These are phyloP conservation scores for Handroanthus guayacan DNA, from an alignment of 257 asterid genomes.

Conservation along the genomic window DNA sequence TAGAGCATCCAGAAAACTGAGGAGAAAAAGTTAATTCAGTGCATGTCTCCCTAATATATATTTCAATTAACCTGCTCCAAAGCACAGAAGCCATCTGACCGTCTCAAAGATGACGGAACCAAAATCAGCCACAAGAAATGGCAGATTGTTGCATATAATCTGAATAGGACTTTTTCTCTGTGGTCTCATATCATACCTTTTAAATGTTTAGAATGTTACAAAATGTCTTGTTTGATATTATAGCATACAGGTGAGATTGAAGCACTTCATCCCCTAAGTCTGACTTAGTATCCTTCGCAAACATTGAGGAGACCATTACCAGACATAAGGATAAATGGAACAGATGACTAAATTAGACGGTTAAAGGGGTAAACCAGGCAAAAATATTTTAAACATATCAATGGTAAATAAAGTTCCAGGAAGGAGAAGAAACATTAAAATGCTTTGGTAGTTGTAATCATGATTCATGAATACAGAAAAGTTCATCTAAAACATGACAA, in stretches of 20 bases:
- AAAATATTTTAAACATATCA: constrained; percentile 7
- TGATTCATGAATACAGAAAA: neutral
- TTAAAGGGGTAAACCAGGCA: constrained; percentile 6
- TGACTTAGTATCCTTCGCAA: constrained; percentile 8
- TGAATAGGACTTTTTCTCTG: neutral
- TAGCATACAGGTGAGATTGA: neutral
- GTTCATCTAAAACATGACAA: constrained; percentile 5
- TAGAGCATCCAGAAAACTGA: neutral
- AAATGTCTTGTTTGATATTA: neutral
- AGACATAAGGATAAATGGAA: constrained; percentile 9
- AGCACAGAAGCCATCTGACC: neutral
- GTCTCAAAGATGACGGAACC: neutral
- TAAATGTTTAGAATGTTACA: constrained; percentile 10
- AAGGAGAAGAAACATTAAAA: constrained; percentile 18
- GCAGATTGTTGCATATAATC: neutral
- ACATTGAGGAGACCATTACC: constrained; percentile 14
- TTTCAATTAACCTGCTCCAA: constrained; percentile 3
- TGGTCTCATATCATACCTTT: constrained; percentile 18
- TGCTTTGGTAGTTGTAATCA: neutral
- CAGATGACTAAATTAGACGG: neutral
- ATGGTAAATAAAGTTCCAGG: neutral
- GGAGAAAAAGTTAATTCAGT: constrained; percentile 7
- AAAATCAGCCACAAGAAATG: neutral
- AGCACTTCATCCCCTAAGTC: constrained; percentile 13
- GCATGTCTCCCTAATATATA: neutral